A percentile compares a stretch with the other conserved stretches of the same genome.
Conservation (phyloP, 306 rosid genomes). For the Glycine tomentella region DNA sequence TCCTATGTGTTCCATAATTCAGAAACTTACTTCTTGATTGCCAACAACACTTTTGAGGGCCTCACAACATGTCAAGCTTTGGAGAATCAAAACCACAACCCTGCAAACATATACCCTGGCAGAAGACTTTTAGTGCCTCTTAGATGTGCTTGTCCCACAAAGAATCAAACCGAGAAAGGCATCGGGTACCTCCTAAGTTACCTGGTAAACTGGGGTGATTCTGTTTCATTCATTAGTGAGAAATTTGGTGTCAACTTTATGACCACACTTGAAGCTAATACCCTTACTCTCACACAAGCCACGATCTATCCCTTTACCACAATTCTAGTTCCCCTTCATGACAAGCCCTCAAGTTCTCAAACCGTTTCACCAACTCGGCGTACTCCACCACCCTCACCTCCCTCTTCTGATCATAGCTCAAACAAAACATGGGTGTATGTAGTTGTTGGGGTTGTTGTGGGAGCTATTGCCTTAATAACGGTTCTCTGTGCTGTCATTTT, state of each 20-base stretch:
- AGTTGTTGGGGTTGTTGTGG: slow-evolving; percentile 64
- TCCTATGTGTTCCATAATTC: slow-evolving; percentile 47
- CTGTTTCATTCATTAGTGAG: slow-evolving; percentile 46
- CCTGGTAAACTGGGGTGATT: slow-evolving; percentile 52
- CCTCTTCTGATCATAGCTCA: slow-evolving; percentile 46
- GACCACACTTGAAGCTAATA: slow-evolving; percentile 65
- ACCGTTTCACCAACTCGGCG: slow-evolving; percentile 48
- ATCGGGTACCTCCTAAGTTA: slow-evolving; percentile 69
- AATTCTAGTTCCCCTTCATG: slow-evolving; percentile 73
- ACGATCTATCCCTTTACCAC: slow-evolving; percentile 61
- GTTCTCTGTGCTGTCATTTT: slow-evolving; percentile 47
- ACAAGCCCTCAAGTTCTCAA: slow-evolving; percentile 64
- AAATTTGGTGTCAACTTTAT: slow-evolving; percentile 52
- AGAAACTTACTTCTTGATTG: slow-evolving; percentile 51
- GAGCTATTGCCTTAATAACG: slow-evolving; percentile 47
- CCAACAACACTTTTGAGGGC: slow-evolving; percentile 70
- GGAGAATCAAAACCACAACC: slow-evolving; percentile 48
- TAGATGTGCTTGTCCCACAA: slow-evolving; percentile 93
- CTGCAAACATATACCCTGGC: slow-evolving; percentile 47
- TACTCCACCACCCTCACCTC: slow-evolving; percentile 46
- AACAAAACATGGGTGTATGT: slow-evolving; percentile 74
- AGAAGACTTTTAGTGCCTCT: slow-evolving; percentile 67
- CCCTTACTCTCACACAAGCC: slow-evolving; percentile 50
- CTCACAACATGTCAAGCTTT: slow-evolving; percentile 86
- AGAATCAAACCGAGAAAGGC: slow-evolving; percentile 67